Percentiles rank a stretch among this genome's conserved stretches.
These are phyloP conservation scores for Platanus orientalis DNA, from an alignment of 164 flowering plant species.

Conservation along the genomic window DNA sequence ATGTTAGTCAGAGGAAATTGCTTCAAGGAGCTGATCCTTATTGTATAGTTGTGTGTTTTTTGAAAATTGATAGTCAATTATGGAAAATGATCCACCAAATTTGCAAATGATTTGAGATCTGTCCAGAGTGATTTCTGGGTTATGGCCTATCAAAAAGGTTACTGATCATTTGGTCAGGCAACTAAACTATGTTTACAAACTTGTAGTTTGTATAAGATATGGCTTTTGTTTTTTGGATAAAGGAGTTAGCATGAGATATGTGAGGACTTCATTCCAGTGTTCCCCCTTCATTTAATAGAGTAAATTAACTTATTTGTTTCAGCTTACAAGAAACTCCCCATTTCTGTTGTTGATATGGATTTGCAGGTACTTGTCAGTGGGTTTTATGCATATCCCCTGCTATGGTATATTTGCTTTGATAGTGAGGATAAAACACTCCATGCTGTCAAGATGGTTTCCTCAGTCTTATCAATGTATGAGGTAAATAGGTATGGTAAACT, in stretches of 20 bases:
- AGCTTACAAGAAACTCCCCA: not conserved
- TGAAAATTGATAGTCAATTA: no score
- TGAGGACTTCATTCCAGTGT: not conserved
- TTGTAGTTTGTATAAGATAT: no score
- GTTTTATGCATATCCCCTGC: conserved; percentile 78
- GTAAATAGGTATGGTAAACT: not conserved
- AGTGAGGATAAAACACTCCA: conserved; percentile 47
- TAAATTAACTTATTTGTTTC: not conserved
- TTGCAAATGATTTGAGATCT: not conserved
- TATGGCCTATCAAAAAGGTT: no score
- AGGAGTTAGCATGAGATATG: no score
- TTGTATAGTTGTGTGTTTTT: no score
- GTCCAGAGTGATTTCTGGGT: not conserved
- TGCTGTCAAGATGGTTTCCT: conserved; percentile 55
- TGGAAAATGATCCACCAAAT: no score
- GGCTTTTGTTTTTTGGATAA: no score
- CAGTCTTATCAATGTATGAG: conserved; percentile 34
- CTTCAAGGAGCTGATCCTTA: no score
- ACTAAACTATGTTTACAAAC: no score
- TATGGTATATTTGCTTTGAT: conserved; percentile 55
- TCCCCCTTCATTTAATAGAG: not conserved
- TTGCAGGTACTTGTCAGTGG: conserved; percentile 77
- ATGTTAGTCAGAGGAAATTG: no score
- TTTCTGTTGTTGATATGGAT: not conserved
- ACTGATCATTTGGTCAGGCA: no score